phyloP scores from a whole-genome alignment of 768 basidiomycete genomes.

The Baorangia bicolor region DNA sequence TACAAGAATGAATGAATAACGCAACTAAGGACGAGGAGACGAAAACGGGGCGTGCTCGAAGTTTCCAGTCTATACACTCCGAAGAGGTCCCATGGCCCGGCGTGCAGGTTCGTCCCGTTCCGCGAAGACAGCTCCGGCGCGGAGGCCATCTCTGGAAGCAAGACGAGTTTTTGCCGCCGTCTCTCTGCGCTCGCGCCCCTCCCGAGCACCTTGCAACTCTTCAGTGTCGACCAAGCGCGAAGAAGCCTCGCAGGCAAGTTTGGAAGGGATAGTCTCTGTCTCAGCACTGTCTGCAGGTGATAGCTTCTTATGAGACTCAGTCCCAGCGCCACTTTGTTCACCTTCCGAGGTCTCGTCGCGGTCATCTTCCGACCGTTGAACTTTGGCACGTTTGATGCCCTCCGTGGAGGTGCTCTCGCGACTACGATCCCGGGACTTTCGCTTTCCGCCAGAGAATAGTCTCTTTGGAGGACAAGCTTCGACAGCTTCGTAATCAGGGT shows the following conservation, averaged over 20 bases:
- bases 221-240: not conserved
- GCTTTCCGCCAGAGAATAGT: slow-evolving; percentile 45
- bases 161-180: slow-evolving; percentile 21
- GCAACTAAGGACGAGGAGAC: not conserved
- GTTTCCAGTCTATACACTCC: slow-evolving; percentile 13
- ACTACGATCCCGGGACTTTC: slow-evolving; percentile 27
- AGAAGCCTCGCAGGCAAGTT: not conserved
- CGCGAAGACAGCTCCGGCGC: slow-evolving; percentile 27
- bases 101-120: slow-evolving; percentile 32
- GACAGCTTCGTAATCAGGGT: slow-evolving; percentile 65
- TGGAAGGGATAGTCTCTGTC: slow-evolving; percentile 1
- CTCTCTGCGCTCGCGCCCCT: slow-evolving; percentile 29
- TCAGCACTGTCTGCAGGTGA: slow-evolving; percentile 2
- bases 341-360: slow-evolving; percentile 12
- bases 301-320: not conserved
- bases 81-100: slow-evolving; percentile 31
- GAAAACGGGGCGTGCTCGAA: not conserved
- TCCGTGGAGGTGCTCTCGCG: slow-evolving; percentile 11
- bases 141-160: slow-evolving; percentile 27
- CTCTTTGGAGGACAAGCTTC: slow-evolving; percentile 54
- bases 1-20: slow-evolving; percentile 11
- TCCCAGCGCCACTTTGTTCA: slow-evolving; percentile 10
- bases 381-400: slow-evolving; percentile 17
- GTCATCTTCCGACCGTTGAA: slow-evolving; percentile 2
- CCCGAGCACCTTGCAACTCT: slow-evolving; percentile 15